Base-by-base conservation (phyloP, 108 stramenopile species). In the Bacterosira constricta region DNA sequence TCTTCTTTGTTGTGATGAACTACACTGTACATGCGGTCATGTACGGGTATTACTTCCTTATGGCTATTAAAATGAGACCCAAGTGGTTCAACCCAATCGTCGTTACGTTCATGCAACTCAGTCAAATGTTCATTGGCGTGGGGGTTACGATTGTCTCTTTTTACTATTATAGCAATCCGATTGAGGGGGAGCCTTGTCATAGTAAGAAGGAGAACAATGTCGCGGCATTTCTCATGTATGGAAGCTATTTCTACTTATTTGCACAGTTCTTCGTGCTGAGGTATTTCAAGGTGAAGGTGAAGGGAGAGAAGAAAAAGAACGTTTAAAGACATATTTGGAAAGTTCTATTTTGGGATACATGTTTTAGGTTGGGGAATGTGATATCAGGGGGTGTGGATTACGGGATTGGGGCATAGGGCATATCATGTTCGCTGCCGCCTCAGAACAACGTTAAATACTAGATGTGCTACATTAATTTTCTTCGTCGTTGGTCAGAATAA, bases 1-100 rank as follows among this genome's bases (percentile, higher is more conserved):
- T 99, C 37, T 95, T 97, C 86, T 99, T 99, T 76, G 91, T 94
- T 18, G 95, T 94, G n/a, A 99, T 99, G 98, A 99, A 99, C 82
- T 99, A 98, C 85, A 71, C 88, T 29, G 99, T 99, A 17, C 99
- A 99, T 64, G 95, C 97, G 31, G 75, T 97, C 59, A 99, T 99
- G 99, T 99, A 99, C 87, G 83, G 87, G 21, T 99, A 99, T 77
- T 99, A 98, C 89, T 96, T 90, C 63, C 85, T 98, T 39, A 94
- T 94, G 91, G 96, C 98, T 18, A 73, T 96, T 25, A 79, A 84
- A 53, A 53, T 69, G 49, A 73, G 79, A 54, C 90, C 94, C 57
- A 87, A 86, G 61, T 96, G 88, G 90, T 82, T 95, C 73, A 91
- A 92, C 45, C 84, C 92, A 57, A 87, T 90, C 67, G 69, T 88